phyloP scores from a whole-genome alignment of 179 eudicot species.

The Actinidia arguta region DNA sequence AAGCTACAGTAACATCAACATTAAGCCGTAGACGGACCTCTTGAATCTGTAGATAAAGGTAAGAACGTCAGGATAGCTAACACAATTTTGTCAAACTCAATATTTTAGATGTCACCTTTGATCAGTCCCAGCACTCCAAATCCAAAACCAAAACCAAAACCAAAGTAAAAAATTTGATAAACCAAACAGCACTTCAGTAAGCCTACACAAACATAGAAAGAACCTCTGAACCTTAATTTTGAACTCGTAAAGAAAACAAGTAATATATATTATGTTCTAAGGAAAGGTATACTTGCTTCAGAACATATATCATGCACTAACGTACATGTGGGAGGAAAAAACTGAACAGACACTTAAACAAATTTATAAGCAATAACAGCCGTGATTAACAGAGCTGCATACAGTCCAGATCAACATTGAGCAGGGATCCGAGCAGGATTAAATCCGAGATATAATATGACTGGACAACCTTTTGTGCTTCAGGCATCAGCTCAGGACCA shows the following conservation, averaged over 20 bases:
- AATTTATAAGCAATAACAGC: no score
- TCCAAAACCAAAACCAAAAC: neutral
- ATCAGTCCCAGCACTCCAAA: slow-evolving; percentile 7
- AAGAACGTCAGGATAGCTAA: neutral
- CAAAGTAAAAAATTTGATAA: neutral
- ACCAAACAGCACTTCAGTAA: neutral
- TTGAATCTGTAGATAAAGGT: slow-evolving; percentile 40
- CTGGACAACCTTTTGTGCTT: no score
- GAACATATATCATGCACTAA: neutral
- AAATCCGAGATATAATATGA: no score
- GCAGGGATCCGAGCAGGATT: no score
- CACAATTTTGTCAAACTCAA: neutral
- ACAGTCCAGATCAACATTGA: no score
- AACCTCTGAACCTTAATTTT: neutral
- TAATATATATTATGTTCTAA: neutral
- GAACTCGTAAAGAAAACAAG: neutral
- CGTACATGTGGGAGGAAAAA: no score
- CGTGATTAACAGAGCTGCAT: no score
- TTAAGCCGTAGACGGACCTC: slow-evolving; percentile 58
- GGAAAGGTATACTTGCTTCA: neutral
- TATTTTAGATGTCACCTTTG: neutral
- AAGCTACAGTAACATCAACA: slow-evolving; percentile 51
- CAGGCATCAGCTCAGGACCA: no score
- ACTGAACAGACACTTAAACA: no score
- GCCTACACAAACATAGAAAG: neutral